Evolutionary conservation across 208 protist species (phyloP), one percentile per base, ranked within the genome.

Genomic region (Plasmodiophora brassicae): DNA sequence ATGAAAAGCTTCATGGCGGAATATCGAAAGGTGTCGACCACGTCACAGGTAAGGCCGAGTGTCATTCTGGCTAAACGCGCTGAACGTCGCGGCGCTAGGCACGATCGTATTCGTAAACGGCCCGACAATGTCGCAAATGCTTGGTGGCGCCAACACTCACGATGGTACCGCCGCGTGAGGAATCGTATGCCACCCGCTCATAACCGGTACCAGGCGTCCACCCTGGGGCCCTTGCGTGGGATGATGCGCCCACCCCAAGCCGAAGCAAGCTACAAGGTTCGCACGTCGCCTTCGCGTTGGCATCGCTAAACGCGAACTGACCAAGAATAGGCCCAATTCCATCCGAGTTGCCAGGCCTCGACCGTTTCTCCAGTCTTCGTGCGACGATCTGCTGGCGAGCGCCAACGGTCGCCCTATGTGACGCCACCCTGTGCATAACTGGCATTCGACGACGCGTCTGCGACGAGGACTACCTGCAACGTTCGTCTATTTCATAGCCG

Each of bases 31-130:
- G 41, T 78, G 10, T 14, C 50, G 20, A 57, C 50, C 50, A 57
- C 20, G 20, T 57, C 50, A 25, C 14, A 14, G 50, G 50, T 32
- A 78, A 5, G 41, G 32, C 41, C 5, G n/a, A n/a, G n/a, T n/a
- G n/a, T n/a, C n/a, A n/a, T n/a, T n/a, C n/a, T n/a, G n/a, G n/a
- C n/a, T 78, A 32, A 5, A 78, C 14, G n/a, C 41, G 10, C 14
- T 5, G 5, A 78, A 44, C 5, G 41, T 36, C 20, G 10, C 41
- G 10, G 65, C n/a, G n/a, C 41, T 38, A 78, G 65, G 65, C 10
- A 78, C 65, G 65, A 78, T 78, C n/a, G 14, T 32, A 38, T 78
- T 78, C n/a, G n/a, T 78, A 8, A 78, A 78, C n/a, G 65, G 65
- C 41, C 65, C 65, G n/a, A 78, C 5, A 8, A 8, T 78, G 41